These are phyloP conservation scores for Solanum chmielewskii DNA, from an alignment of 257 asterid species.

Conservation along the genomic window DNA sequence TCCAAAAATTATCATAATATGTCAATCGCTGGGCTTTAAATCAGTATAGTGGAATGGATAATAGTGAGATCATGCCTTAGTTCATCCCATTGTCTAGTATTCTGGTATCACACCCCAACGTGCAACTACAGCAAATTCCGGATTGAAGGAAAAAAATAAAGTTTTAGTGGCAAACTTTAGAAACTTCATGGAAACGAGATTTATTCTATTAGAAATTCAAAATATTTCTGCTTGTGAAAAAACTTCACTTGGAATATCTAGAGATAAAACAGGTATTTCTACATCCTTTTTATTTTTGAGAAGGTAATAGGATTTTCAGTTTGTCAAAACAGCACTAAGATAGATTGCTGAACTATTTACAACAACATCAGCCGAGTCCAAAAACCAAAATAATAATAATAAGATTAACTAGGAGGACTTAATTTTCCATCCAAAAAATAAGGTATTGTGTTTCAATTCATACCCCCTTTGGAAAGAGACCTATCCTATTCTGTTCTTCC, in stretches of 20 bases:
- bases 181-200: not conserved
- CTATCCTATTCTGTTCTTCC: not conserved
- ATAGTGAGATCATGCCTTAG: not conserved
- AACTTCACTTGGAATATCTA: not conserved
- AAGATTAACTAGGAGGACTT: not conserved
- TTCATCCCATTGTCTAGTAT: not conserved
- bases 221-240: not conserved
- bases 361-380: not conserved
- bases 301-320: not conserved
- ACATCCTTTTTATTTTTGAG: not conserved
- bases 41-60: not conserved
- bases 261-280: not conserved
- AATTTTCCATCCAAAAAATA: not conserved
- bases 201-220: not conserved
- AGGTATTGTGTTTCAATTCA: not conserved
- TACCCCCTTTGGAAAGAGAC: not conserved
- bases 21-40: not conserved
- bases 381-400: not conserved
- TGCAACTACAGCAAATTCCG: not conserved
- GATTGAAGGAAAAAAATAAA: not conserved
- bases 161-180: not conserved
- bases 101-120: not conserved
- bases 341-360: not conserved
- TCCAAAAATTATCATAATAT: not conserved
- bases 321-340: not conserved